phyloP scores from a whole-genome alignment of 2,329 filamentous ascomycete species.

The Penicillium sp. region DNA sequence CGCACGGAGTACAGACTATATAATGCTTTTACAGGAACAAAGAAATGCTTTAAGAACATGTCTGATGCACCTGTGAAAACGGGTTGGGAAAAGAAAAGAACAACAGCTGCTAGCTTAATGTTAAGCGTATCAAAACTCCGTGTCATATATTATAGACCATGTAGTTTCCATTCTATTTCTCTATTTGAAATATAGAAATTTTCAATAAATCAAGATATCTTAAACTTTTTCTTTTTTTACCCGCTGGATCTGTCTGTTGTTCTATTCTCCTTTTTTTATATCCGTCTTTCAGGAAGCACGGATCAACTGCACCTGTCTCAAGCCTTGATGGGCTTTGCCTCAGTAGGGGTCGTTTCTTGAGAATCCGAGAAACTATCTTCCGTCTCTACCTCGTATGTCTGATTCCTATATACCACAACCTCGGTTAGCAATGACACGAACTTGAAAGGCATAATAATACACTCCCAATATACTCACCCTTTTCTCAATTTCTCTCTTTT shows the following conservation, averaged over 20 bases:
- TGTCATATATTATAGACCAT: not conserved
- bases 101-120: not conserved
- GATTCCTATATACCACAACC: not conserved
- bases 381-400: not conserved
- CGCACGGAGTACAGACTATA: not conserved
- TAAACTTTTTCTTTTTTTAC: too few relatives aligned
- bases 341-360: not conserved
- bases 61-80: not conserved
- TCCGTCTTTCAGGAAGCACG: not conserved
- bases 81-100: not conserved
- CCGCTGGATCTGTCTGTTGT: not conserved
- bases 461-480: constrained; percentile 6
- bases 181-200: not conserved
- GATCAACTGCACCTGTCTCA: not conserved
- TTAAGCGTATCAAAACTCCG: not conserved
- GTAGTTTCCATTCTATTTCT: not conserved
- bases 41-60: not conserved
- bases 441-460: not conserved
- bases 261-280: not conserved
- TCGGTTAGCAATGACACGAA: not conserved
- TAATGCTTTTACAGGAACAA: not conserved
- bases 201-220: not conserved
- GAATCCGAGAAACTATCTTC: constrained; percentile 7
- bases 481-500: constrained; percentile 2
- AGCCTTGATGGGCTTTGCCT: constrained; percentile 2